Conservation (phyloP, 805 yeast genomes). For the Metahyphopichia silvanorum region DNA sequence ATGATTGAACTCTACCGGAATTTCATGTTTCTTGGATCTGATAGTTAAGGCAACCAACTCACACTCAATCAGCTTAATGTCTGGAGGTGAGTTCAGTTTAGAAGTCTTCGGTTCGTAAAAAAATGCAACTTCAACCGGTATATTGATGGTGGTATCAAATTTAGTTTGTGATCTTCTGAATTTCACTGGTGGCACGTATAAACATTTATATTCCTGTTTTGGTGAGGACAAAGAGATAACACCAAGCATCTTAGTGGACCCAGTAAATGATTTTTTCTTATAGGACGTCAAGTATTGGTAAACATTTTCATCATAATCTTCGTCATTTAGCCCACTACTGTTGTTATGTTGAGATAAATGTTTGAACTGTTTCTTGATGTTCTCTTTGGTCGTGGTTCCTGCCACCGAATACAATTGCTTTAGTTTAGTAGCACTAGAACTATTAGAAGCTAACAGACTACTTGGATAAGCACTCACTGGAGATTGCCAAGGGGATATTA, state of each 20-base stretch:
- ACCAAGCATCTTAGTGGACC: conserved; percentile 26
- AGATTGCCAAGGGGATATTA: background rate
- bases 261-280: conserved; percentile 33
- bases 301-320: conserved; percentile 13
- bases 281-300: conserved; percentile 31
- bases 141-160: conserved; percentile 13
- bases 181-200: conserved; percentile 31
- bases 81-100: conserved; percentile 19
- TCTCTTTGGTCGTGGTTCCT: conserved; percentile 14
- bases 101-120: conserved; percentile 11
- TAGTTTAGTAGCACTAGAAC: conserved; percentile 13
- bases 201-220: conserved; percentile 20
- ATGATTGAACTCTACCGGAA: conserved; percentile 39
- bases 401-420: conserved; percentile 31
- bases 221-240: conserved; percentile 34
- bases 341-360: conserved; percentile 4
- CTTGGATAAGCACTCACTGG: background rate
- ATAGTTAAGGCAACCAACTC: conserved; percentile 37
- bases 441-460: background rate
- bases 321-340: background rate
- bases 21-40: conserved; percentile 28
- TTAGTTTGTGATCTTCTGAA: conserved; percentile 14
- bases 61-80: conserved; percentile 28
- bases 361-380: conserved; percentile 10
- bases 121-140: conserved; percentile 33